phyloP scores from a whole-genome alignment of 768 basidiomycete genomes.

The Amanita pseudoporphyria region DNA sequence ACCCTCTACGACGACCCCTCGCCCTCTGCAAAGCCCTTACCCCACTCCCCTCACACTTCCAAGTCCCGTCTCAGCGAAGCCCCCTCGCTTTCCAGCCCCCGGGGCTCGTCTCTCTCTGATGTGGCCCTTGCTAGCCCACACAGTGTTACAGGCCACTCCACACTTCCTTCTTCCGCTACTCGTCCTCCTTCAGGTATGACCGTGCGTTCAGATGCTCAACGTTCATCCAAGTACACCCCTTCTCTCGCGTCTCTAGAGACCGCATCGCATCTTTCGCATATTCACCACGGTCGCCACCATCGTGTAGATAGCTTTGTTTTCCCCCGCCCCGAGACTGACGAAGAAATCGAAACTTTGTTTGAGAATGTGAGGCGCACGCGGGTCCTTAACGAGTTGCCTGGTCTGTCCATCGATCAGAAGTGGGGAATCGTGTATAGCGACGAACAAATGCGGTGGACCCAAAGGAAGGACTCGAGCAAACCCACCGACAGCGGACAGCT shows the following conservation, averaged over 20 bases:
- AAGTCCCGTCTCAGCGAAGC: conserved; percentile 47
- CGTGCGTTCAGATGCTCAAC: conserved; percentile 45
- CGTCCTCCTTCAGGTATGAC: conserved; percentile 45
- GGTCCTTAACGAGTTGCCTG: conserved; percentile 49
- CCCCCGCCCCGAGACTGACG: conserved; percentile 64
- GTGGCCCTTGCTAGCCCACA: conserved; percentile 33
- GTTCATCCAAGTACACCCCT: conserved; percentile 53
- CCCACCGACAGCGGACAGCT: conserved; percentile 51
- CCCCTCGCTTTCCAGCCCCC: conserved; percentile 37
- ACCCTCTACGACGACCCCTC: conserved; percentile 48
- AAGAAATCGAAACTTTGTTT: conserved; percentile 75
- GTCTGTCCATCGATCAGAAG: conserved; percentile 72
- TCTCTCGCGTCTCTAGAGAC: conserved; percentile 42
- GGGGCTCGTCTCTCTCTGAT: conserved; percentile 44
- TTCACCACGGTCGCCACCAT: conserved; percentile 42
- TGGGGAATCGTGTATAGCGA: conserved; percentile 86
- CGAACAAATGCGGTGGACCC: conserved; percentile 64
- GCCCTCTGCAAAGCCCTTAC: conserved; percentile 16
- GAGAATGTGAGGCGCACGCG: conserved; percentile 66
- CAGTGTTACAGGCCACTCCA: conserved; percentile 14
- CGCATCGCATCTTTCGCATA: conserved; percentile 32
- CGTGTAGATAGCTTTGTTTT: conserved; percentile 52
- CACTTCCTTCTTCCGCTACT: conserved; percentile 18
- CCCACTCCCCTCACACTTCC: conserved; percentile 24
- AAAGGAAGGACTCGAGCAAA: conserved; percentile 45